Base-by-base conservation (phyloP, 306 rosid species). In the Parietaria judaica region DNA sequence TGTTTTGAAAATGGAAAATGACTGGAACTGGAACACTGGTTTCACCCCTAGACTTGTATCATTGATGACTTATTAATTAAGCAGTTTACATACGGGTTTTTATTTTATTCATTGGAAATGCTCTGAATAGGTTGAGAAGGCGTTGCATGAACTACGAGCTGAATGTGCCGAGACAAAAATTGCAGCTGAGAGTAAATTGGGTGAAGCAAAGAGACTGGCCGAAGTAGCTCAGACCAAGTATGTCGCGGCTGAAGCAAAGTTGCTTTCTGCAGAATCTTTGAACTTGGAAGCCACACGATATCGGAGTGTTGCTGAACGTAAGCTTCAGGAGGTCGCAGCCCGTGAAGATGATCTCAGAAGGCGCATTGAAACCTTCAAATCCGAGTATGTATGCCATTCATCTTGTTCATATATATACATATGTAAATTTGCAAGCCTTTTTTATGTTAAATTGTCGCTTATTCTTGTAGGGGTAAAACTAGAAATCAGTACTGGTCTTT, bases 81-180 rank as follows among this genome's bases (percentile, higher is more conserved):
- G n/a, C n/a, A n/a, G n/a, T n/a, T n/a, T n/a, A n/a, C n/a, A n/a
- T n/a, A n/a, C n/a, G n/a, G n/a, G n/a, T n/a, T n/a, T n/a, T n/a
- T n/a, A n/a, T n/a, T n/a, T 41, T 5, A 41, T 41, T 41, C 9
- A 8, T 41, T 41, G 6, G 45, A 41, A 3, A 5, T 8, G 45
- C 9, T 41, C 6, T 41, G 7, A 5, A 41, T 41, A 94, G 99
- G 83, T 94, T 53, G 99, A 94, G 81, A 88, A 78, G 79, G 89
- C 95, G 35, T 76, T 94, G 90, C 90, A 77, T 37, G 99, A 88
- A 79, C 75, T 86, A 86, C 99, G 89, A 56, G 72, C 86, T 8
- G 99, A 94, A 74, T 82, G 86, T 74, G 99, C 99, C 70, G 99
- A 88, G 78, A 82, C 79, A 34, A 94, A 94, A 74, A 89, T 94